Evolutionary conservation across 345 rosid genomes (phyloP).

Genomic region (Hypericum androsaemum): DNA sequence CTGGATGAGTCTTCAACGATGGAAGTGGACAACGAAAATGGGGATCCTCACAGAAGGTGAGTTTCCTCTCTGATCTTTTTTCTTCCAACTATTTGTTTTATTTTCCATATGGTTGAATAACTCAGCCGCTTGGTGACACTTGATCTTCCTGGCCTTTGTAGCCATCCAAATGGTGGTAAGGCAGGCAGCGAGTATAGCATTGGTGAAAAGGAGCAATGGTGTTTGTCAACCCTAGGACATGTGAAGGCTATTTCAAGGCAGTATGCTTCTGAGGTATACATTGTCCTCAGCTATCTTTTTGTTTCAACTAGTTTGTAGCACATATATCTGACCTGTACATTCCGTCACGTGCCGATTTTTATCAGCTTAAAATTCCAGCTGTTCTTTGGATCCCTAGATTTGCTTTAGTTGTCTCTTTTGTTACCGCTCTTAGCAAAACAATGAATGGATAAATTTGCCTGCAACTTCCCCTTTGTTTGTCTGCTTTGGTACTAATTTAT

Average conservation of each 20-base stretch:
- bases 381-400: too few species aligned
- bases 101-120: background rate
- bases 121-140: background rate
- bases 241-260: slow-evolving; percentile 85
- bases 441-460: too few species aligned
- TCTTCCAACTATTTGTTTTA: background rate
- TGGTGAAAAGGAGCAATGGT: slow-evolving; percentile 90
- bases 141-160: slow-evolving; percentile 14
- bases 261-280: slow-evolving; percentile 75
- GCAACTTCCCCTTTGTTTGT: too few species aligned
- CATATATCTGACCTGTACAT: too few species aligned
- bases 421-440: too few species aligned
- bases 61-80: too few species aligned
- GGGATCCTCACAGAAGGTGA: slow-evolving; percentile 39
- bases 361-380: too few species aligned
- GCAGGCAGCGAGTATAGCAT: slow-evolving; percentile 27
- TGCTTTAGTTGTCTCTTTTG: too few species aligned
- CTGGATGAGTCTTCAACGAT: slow-evolving; percentile 46
- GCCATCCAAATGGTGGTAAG: slow-evolving; percentile 42
- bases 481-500: too few species aligned
- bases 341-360: too few species aligned
- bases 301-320: background rate
- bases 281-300: background rate
- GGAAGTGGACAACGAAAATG: slow-evolving; percentile 77
- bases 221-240: slow-evolving; percentile 79